Conservation (phyloP, 805 yeast species). For the Tetrapisispora iriomotensis region DNA sequence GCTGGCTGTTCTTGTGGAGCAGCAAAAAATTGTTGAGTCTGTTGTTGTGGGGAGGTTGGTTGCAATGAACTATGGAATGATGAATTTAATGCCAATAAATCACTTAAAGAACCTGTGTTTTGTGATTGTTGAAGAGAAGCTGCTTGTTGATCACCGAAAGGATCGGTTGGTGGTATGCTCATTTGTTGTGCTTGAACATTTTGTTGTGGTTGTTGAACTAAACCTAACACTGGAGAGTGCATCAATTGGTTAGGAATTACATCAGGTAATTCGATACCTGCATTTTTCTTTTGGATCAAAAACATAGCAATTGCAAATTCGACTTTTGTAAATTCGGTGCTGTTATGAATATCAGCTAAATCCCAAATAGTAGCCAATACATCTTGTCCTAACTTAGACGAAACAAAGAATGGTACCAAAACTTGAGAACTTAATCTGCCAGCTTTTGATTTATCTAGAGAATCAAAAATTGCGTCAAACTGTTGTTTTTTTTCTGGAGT, state of each 20-base stretch:
- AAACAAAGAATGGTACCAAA: slow-evolving; percentile 80
- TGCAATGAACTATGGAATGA: slow-evolving; percentile 37
- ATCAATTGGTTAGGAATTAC: slow-evolving; percentile 61
- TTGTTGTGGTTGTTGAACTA: slow-evolving; percentile 25
- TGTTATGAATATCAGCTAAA: slow-evolving; percentile 77
- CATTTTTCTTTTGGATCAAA: slow-evolving; percentile 72
- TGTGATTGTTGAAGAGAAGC: slow-evolving; percentile 11
- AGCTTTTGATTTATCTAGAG: slow-evolving; percentile 53
- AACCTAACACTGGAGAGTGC: slow-evolving; percentile 27
- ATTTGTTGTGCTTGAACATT: slow-evolving; percentile 30
- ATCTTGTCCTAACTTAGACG: slow-evolving; percentile 78
- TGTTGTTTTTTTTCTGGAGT: slow-evolving; percentile 62
- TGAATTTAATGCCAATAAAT: slow-evolving; percentile 50
- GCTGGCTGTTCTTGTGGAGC: slow-evolving; percentile 1
- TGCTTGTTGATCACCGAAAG: not conserved
- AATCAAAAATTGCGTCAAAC: slow-evolving; percentile 69
- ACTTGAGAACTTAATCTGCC: slow-evolving; percentile 67
- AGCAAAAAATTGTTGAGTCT: slow-evolving; percentile 2
- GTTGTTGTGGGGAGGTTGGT: slow-evolving; percentile 6
- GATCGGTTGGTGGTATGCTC: not conserved
- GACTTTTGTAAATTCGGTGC: slow-evolving; percentile 66
- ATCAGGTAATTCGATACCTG: slow-evolving; percentile 71
- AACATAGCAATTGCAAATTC: slow-evolving; percentile 94
- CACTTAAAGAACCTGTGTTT: slow-evolving; percentile 48
- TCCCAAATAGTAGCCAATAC: slow-evolving; percentile 90